Base-by-base conservation (phyloP, 139 green algal genomes). In the Picochlorum costavermella region DNA sequence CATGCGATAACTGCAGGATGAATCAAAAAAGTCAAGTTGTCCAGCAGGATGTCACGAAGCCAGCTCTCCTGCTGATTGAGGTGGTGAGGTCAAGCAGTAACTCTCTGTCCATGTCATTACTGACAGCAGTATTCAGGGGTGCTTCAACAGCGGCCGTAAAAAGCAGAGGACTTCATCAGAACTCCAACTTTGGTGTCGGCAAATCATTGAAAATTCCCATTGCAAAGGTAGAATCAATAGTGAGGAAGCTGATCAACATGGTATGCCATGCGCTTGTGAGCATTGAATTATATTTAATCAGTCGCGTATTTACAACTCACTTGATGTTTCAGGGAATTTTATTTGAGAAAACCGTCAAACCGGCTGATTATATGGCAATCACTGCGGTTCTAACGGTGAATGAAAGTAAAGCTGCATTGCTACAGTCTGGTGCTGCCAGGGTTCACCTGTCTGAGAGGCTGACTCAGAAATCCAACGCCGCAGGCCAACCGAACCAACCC, bases 1-100 rank as follows among this genome's bases (percentile, higher is more conserved):
- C 78, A 9, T 95, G 88, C 69, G 87, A 95, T 77, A 83, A 85
- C 28, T 94, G 88, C 78, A 5, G 33, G 3, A 13, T 28, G 17
- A 53, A 53, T 53, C 17, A 53, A 53, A 53, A n/a, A 53, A 28
- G 17, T 53, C 13, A 12, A 16, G 69, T 72, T 46, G 60, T 56
- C 63, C 23, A 71, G 57, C 60, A 73, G 28, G 85, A 92, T 44
- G 14, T 88, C 50, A 86, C 74, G 5, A 64, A 65, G 2, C 36
- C 49, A 0, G 77, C 83, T 28, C n/a, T 23, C 16, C 9, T 53
- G 17, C 46, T 53, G 5, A 28, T 53, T 20, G 46, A 53, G 16
- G n/a, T 53, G 17, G 46, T 53, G 17, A 53, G n/a, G 12, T 53
- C 46, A 53, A 53, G n/a, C 46, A 53, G 46, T 25, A 53, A 53